A percentile compares a stretch with the other conserved stretches of the same genome.
Evolutionary conservation across 768 basidiomycete genomes (phyloP).

Genomic region (Podaxis sp.): DNA sequence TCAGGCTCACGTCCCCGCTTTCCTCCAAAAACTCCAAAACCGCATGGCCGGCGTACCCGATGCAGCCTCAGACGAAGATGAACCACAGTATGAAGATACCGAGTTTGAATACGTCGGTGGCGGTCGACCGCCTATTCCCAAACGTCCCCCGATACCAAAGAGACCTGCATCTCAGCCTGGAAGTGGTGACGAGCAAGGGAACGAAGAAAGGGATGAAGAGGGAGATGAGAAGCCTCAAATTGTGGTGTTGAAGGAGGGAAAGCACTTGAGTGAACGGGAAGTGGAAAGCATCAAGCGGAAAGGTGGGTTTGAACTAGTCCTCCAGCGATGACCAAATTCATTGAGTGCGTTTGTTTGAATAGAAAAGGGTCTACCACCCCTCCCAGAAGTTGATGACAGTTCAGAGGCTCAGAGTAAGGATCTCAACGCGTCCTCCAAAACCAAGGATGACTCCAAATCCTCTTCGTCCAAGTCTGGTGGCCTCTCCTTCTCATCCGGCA

Average conservation of each 20-base stretch:
- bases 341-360: neutral
- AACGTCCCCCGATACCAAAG: conserved; percentile 69
- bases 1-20: conserved; percentile 57
- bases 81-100: conserved; percentile 31
- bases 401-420: conserved; percentile 21
- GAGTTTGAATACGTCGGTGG: conserved; percentile 67
- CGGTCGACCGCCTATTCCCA: conserved; percentile 72
- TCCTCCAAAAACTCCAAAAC: conserved; percentile 66
- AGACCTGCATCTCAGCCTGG: conserved; percentile 68
- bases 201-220: conserved; percentile 54
- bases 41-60: conserved; percentile 53
- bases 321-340: neutral
- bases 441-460: conserved; percentile 20
- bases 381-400: conserved; percentile 38
- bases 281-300: conserved; percentile 75
- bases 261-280: conserved; percentile 78
- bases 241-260: conserved; percentile 85
- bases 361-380: conserved; percentile 65
- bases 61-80: conserved; percentile 48
- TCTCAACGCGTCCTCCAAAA: conserved; percentile 19
- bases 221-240: conserved; percentile 86
- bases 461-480: conserved; percentile 22
- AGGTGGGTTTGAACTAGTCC: conserved; percentile 42
- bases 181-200: conserved; percentile 41
- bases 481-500: conserved; percentile 45